Evolutionary conservation across 1,139 yeast genomes (phyloP).

Genomic region (Saccharomyces hybrid): DNA sequence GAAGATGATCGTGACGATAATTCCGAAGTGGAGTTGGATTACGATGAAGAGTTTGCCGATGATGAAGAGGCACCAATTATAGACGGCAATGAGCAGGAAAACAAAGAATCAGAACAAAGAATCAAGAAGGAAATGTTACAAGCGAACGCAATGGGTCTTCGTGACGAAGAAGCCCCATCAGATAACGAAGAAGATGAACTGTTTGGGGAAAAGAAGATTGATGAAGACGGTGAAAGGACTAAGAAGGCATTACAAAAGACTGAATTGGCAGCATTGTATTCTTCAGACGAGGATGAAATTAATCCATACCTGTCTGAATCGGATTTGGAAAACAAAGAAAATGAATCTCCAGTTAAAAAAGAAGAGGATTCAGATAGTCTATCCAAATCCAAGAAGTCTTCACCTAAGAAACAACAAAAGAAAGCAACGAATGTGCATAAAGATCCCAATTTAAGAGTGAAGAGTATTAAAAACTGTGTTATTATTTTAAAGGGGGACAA

Average conservation of each 20-base stretch:
- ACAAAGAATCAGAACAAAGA: constrained; percentile 78
- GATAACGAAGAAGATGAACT: constrained; percentile 46
- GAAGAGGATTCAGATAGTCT: constrained; percentile 37
- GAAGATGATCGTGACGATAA: constrained; percentile 47
- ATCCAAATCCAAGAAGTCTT: constrained; percentile 18
- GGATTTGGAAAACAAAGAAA: constrained; percentile 56
- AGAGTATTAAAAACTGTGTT: constrained; percentile 53
- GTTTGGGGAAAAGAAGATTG: constrained; percentile 69
- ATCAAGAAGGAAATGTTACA: constrained; percentile 85
- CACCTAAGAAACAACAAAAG: constrained; percentile 22
- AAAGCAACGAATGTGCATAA: constrained; percentile 4
- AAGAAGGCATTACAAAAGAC: constrained; percentile 77
- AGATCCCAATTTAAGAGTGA: constrained; percentile 40
- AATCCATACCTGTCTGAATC: constrained; percentile 78
- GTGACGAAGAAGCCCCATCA: constrained; percentile 50
- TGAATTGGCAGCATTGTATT: constrained; percentile 85
- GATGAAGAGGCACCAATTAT: constrained; percentile 98
- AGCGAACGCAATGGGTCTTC: constrained; percentile 66
- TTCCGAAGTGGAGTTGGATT: constrained; percentile 88
- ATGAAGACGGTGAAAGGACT: constrained; percentile 83
- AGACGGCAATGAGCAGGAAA: constrained; percentile 95
- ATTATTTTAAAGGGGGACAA: constrained; percentile 60
- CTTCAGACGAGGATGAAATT: constrained; percentile 65
- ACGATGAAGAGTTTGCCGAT: constrained; percentile 94
- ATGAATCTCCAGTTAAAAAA: constrained; percentile 39